Base-by-base conservation (phyloP, 2,329 filamentous ascomycete genomes). In the Aschersonia sp. region DNA sequence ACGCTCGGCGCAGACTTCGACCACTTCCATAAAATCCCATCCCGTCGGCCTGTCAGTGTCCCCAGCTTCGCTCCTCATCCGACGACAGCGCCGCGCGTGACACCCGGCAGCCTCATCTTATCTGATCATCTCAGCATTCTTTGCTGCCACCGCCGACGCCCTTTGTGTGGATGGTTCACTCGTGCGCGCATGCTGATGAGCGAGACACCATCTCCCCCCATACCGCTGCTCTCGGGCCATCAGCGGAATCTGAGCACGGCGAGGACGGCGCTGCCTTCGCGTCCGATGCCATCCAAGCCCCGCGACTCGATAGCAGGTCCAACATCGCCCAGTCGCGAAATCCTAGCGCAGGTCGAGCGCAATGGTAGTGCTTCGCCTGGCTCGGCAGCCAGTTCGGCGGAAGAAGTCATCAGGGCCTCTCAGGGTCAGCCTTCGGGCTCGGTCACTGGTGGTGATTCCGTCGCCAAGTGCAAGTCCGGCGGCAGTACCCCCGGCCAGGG, bases 251-350 rank as follows among this genome's bases (percentile, higher is more conserved):
- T 55, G 41, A 53, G 53, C 46, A 53, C 63, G 31, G 57, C 51
- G 45, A 59, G 65, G 51, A 67, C 64, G 40, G 64, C 64, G 7
- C 55, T 67, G 40, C 65, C 65, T 31, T 65, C 65, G 43, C 57
- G 65, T 35, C 64, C 65, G 35, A 60, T 65, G 56, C 58, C 63
- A 6, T 56, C 60, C 30, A 66, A 59, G 51, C 51, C 54, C 30
- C 55, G 54, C 45, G 60, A 62, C 45, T 49, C 43, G 40, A 43
- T 54, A 29, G 50, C 57, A 41, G 53, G 55, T 31, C 52, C 55
- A 49, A 51, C 56, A 31, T 54, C 58, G 20, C 49, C 51, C 6
- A 56, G 56, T 29, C 51, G 50, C 28, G 58, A 62, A n/a, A 51
- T 45, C 28, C 51, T 48, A n/a, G 49, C 44, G 9, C 50, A 53